Conservation (phyloP, 495 filamentous ascomycete species). For the Penicillium robsamsonii region DNA sequence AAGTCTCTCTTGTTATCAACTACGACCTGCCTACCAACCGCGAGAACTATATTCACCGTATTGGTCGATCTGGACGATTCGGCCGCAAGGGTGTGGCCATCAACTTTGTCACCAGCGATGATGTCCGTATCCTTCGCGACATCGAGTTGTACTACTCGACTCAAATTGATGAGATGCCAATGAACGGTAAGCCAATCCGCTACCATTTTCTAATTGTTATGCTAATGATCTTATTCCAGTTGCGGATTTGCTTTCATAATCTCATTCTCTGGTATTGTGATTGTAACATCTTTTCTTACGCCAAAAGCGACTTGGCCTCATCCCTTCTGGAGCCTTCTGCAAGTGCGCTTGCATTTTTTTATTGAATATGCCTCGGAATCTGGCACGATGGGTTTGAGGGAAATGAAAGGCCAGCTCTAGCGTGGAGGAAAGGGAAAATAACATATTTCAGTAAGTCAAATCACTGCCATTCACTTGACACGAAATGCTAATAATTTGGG, state of each 20-base stretch:
- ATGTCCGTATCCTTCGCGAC: slow-evolving; percentile 95
- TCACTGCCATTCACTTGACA: not conserved
- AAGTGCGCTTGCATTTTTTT: not conserved
- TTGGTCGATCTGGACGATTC: slow-evolving; percentile 93
- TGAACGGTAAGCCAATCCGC: slow-evolving; percentile 62
- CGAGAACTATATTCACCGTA: slow-evolving; percentile 99
- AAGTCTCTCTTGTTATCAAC: slow-evolving; percentile 99
- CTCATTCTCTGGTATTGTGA: not conserved
- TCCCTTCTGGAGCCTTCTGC: not conserved
- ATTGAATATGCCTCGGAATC: not conserved
- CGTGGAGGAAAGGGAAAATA: slow-evolving; percentile 42
- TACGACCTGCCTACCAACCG: slow-evolving; percentile 98
- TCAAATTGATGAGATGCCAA: slow-evolving; percentile 99
- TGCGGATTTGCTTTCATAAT: slow-evolving; percentile 48
- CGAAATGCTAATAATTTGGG: not conserved
- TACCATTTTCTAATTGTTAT: not conserved
- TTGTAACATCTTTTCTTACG: slow-evolving; percentile 9
- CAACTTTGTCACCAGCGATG: slow-evolving; percentile 98
- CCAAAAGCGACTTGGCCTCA: slow-evolving; percentile 13
- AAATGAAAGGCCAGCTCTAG: slow-evolving; percentile 22
- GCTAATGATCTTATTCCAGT: slow-evolving; percentile 27
- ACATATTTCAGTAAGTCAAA: slow-evolving; percentile 24
- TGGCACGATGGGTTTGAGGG: not conserved
- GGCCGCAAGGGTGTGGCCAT: slow-evolving; percentile 98
- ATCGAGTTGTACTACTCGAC: slow-evolving; percentile 98